These are phyloP conservation scores for Aspergillus uvarum DNA, from an alignment of 2,329 filamentous ascomycete genomes.

Conservation along the genomic window DNA sequence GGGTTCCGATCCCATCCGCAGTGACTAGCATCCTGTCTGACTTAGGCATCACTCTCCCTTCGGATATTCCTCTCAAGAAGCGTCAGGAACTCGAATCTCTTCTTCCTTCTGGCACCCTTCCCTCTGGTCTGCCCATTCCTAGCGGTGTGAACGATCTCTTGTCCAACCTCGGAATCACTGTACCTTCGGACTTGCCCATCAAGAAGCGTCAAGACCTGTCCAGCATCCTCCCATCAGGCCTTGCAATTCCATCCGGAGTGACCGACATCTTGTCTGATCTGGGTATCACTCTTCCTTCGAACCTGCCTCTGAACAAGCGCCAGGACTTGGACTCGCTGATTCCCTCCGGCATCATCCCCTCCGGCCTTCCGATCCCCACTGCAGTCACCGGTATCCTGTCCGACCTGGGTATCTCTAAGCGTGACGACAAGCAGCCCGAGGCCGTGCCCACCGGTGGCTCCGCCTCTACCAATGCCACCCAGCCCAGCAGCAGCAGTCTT, in stretches of 20 bases:
- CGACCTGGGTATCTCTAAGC: background rate
- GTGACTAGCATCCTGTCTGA: background rate
- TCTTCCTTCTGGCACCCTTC: background rate
- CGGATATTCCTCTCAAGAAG: background rate
- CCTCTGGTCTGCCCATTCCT: background rate
- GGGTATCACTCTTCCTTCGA: background rate
- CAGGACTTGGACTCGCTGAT: background rate
- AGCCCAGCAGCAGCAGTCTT: background rate
- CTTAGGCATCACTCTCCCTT: background rate
- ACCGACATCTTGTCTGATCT: background rate
- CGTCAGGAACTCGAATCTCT: background rate
- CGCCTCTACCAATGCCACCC: background rate
- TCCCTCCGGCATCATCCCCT: background rate
- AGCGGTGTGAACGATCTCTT: background rate
- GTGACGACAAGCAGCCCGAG: background rate
- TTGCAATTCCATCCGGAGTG: background rate
- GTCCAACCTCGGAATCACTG: conserved; percentile 1
- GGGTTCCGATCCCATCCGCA: background rate
- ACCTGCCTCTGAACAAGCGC: background rate
- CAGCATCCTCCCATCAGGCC: background rate
- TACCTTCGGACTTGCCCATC: background rate
- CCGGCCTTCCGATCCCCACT: background rate
- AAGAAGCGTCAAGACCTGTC: conserved; percentile 2
- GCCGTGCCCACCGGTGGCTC: background rate
- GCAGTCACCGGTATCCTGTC: background rate